phyloP scores from a whole-genome alignment of 768 basidiomycete species.

The Suillus spraguei region DNA sequence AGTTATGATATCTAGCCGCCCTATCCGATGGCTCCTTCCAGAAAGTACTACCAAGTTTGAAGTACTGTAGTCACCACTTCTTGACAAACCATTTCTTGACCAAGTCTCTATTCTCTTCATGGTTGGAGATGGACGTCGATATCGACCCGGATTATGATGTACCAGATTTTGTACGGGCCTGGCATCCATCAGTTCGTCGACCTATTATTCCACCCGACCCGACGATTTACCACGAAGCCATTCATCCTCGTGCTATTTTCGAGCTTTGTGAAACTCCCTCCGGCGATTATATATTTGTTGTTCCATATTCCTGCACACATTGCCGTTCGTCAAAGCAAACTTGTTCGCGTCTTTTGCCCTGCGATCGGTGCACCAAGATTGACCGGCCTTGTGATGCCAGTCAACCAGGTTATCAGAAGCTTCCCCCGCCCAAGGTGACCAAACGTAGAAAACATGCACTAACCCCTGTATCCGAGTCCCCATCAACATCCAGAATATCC shows the following conservation, averaged over 20 bases:
- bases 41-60: not conserved
- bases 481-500: not conserved
- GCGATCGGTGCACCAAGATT: conserved; percentile 24
- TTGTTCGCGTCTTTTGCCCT: conserved; percentile 32
- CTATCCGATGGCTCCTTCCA: not conserved
- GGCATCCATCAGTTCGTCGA: conserved; percentile 31
- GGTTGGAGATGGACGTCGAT: not conserved
- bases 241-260: conserved; percentile 29
- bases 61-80: not conserved
- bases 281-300: conserved; percentile 22
- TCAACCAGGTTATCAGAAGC: conserved; percentile 21
- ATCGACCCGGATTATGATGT: conserved; percentile 1
- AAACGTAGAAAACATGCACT: conserved; percentile 6
- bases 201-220: conserved; percentile 23
- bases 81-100: too few relatives aligned
- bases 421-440: conserved; percentile 26
- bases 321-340: conserved; percentile 17
- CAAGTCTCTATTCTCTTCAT: not conserved
- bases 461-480: not conserved
- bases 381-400: conserved; percentile 7
- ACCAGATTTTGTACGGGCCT: conserved; percentile 21
- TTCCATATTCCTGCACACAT: conserved; percentile 21
- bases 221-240: conserved; percentile 19
- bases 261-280: conserved; percentile 23
- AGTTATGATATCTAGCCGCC: not conserved